Evolutionary conservation across 257 asterid genomes (phyloP).

Genomic region (Solanum peruvianum): DNA sequence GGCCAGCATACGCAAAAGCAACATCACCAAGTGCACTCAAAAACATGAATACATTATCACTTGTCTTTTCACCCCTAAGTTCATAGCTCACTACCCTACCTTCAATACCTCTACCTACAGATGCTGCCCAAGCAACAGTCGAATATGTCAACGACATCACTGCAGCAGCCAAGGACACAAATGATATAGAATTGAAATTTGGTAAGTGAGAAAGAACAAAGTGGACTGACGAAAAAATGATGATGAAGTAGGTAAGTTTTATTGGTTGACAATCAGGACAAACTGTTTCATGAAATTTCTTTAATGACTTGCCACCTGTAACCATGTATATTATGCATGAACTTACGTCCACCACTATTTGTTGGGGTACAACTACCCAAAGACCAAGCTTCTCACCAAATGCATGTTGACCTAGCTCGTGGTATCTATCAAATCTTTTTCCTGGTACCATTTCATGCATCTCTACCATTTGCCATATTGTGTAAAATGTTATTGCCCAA

Average conservation of each 20-base stretch:
- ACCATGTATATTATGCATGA: conserved; percentile 70
- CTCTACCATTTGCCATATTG: conserved; percentile 83
- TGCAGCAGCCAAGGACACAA: conserved; percentile 50
- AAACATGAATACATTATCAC: conserved; percentile 23
- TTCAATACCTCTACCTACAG: conserved; percentile 14
- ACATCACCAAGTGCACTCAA: conserved; percentile 61
- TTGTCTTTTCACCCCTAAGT: background rate
- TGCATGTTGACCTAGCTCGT: conserved; percentile 63
- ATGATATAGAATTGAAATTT: conserved; percentile 54
- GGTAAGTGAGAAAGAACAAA: conserved; percentile 45
- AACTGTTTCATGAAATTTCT: conserved; percentile 29
- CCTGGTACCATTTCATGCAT: conserved; percentile 76
- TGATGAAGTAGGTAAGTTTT: conserved; percentile 38
- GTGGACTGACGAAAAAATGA: conserved; percentile 39
- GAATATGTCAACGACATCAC: conserved; percentile 67
- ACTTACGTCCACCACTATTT: conserved; percentile 40
- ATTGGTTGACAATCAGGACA: conserved; percentile 18
- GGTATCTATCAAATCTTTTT: conserved; percentile 69
- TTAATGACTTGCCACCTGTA: conserved; percentile 59
- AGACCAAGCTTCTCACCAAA: conserved; percentile 64
- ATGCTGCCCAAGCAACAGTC: conserved; percentile 41
- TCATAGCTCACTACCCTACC: conserved; percentile 27
- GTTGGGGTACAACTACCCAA: conserved; percentile 70
- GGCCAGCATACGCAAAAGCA: conserved; percentile 66
- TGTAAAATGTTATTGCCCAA: conserved; percentile 56